Evolutionary conservation across 352 stramenopile species (phyloP), one percentile per base, ranked within the genome.

Genomic region (Phytophthora nicotianae): DNA sequence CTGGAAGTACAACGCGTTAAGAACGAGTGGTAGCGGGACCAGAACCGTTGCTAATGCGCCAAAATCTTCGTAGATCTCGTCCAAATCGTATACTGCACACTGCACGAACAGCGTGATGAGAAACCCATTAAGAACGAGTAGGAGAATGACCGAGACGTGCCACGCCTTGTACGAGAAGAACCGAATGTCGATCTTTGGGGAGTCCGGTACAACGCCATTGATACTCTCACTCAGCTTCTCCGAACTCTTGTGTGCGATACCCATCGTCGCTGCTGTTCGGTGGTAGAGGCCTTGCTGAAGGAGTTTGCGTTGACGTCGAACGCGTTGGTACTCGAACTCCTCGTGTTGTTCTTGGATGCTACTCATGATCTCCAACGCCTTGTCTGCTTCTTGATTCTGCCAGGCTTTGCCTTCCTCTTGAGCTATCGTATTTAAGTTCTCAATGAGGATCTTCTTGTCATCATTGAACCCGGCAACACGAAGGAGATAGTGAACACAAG

Each of bases 61-160:
- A 6, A 88, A 66, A 27, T 81, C 62, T 29, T 59, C 50, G 24
- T 71, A 71, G 38, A 71, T 71, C 9, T 67, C 63, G 21, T 71
- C 63, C 50, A 71, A 33, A 45, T 71, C 63, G 57, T 88, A 87
- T 21, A 88, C 45, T 4, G 86, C 58, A 32, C 79, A 89, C 58
- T 89, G 79, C 9, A 70, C 55, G 33, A 88, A 71, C 23, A 89
- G 67, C n/a, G 78, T 83, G 40, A 74, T 47, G 51, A 85, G 78
- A 46, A 91, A 77, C 0, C 68, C 81, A 47, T 91, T 91, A 13
- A 91, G 58, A 48, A 89, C 79, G 20, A 91, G 61, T 19, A 87
- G 53, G 11, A 75, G 47, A 40, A 86, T 83, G 58, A 91, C 67
- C 8, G 74, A 14, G 51, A 89, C 84, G 27, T 91, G 79, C 77